A percentile compares a stretch with the other conserved stretches of the same genome.
Conservation (phyloP, 2,329 filamentous ascomycete species). For the Hypomyces rosellus region DNA sequence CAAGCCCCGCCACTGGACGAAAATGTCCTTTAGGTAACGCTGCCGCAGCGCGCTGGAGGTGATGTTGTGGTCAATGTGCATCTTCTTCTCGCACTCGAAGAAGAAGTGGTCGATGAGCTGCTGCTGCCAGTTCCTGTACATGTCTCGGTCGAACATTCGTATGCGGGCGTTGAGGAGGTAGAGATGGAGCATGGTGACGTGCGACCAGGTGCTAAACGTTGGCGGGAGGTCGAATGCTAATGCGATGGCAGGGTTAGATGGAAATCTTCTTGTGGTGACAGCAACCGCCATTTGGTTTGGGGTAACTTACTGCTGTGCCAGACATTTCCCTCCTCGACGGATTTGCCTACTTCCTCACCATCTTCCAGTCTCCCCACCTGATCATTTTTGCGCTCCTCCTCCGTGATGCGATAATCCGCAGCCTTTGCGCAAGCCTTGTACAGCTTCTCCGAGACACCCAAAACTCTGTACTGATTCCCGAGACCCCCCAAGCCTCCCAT, state of each 20-base stretch:
- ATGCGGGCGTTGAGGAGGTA: conserved; percentile 82
- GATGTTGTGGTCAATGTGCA: conserved; percentile 73
- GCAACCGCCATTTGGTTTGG: neutral
- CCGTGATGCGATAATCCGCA: conserved; percentile 70
- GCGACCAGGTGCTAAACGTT: conserved; percentile 93
- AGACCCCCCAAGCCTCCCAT: conserved; percentile 30
- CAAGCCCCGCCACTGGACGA: conserved; percentile 85
- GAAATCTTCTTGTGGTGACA: neutral
- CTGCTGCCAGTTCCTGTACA: conserved; percentile 73
- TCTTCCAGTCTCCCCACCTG: conserved; percentile 65
- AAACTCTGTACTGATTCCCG: conserved; percentile 61
- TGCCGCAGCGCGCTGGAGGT: conserved; percentile 52
- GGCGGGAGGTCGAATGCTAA: conserved; percentile 71
- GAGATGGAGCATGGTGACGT: conserved; percentile 94
- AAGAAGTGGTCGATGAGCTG: conserved; percentile 95
- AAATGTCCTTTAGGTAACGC: conserved; percentile 77
- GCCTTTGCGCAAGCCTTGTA: conserved; percentile 68
- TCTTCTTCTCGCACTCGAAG: conserved; percentile 77
- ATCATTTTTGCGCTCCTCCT: conserved; percentile 57
- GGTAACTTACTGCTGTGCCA: conserved; percentile 70
- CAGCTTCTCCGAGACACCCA: conserved; percentile 70
- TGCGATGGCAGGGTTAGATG: too few relatives aligned
- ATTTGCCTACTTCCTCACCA: conserved; percentile 70
- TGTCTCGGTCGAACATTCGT: conserved; percentile 65
- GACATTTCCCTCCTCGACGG: conserved; percentile 25